Evolutionary conservation across 176 grass and related monocot genomes (phyloP), one percentile per base, ranked within the genome.

Genomic region (Carex cristatella): DNA sequence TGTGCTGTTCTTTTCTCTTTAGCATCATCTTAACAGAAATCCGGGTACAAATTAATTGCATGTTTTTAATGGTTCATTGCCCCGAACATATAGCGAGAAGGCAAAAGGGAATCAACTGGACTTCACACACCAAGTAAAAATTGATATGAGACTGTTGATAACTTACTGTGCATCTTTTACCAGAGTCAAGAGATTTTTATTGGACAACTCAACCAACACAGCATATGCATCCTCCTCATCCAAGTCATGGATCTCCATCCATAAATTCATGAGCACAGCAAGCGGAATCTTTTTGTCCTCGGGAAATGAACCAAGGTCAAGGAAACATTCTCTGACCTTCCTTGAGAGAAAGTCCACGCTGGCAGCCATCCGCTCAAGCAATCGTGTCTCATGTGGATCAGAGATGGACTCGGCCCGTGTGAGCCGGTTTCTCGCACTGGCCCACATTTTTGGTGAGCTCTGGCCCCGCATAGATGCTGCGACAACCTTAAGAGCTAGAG

Each of bases 261-360:
- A 99, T 51, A 99, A 88, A 69, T 94, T 94, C 73, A 99, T 96
- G 65, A 99, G 75, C 65, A 94, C 91, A 72, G 95, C 93, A 11
- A 99, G 88, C 56, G 93, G 93, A 82, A 99, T 99, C 81, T 92
- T 99, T 86, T 95, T 99, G 82, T 99, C 97, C 86, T 99, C 97
- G 19, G 93, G 93, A 79, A 99, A 99, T 77, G 91, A 95, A 28
- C 93, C 97, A 65, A 99, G 84, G 83, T 99, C 97, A 68, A 99
- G 91, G 83, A 99, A 99, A 69, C 97, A 99, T 80, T 99, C 93
- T 76, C 79, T 94, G 32, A 83, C 81, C 86, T 94, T 95, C 71
- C 86, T 84, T 15, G 93, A 88, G 16, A 99, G 85, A 35, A 87
- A 87, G 79, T 96, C 97, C 10, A 99, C 85, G 12, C 91, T 95